Base-by-base conservation (phyloP, 805 yeast genomes). In the Myxozyma lipomycoides region DNA sequence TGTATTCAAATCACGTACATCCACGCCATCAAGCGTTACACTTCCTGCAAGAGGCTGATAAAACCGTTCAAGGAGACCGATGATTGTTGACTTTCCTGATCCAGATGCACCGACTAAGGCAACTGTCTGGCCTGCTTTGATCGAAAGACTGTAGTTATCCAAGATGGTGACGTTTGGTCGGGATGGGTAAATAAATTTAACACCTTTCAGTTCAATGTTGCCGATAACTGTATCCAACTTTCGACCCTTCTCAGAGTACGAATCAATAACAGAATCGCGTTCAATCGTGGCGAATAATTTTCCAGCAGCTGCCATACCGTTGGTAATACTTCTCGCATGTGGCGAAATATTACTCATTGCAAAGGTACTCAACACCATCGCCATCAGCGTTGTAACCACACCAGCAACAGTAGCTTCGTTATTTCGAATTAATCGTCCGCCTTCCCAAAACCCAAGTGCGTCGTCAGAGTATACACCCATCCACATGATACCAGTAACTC, bases 61-160 rank as follows among this genome's bases (percentile, higher is more conserved):
- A 59, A 78, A 79, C 43, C 85, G 67, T 52, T 81, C 68, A 26
- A 81, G 65, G 21, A 81, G 65, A 58, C 79, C 83, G 2, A 80
- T 70, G 10, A 81, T 72, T 0, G 62, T 59, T 35, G 54, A 48
- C 43, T 3, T 72, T 65, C 35, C 88, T 12, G 63, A 56, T 3
- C 96, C n/a, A 86, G 82, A 1, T 90, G 95, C 83, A 1, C 96
- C 96, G 17, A 88, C 96, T 59, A 88, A 78, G 10, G 96, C 96
- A 34, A 87, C 90, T 61, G 84, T 86, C 60, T 80, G 67, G 7
- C 95, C 96, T 2, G 90, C 84, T 3, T 89, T 88, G 78, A 64
- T 41, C 3, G 39, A 36, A 15, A 64, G 55, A 25, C 48, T 37
- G 43, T 62, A 51, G 45, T 62, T 53, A 6, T 52, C 46, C 23